A percentile compares a stretch with the other conserved stretches of the same genome.
Conservation (phyloP, 768 basidiomycete species). For the Suillus alpinus region DNA sequence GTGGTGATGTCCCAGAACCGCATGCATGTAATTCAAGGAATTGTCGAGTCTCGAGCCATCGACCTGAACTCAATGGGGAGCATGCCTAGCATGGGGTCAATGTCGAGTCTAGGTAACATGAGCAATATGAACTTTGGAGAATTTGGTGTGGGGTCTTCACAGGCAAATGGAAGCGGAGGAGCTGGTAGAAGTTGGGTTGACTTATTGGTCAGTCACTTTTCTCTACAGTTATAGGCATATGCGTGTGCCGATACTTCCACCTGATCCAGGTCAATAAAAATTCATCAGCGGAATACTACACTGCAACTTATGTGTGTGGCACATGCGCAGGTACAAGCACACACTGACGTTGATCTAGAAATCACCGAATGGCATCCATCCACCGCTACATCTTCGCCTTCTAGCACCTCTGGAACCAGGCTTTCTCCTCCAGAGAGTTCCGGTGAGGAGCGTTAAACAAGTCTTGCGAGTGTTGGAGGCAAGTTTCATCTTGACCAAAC, state of each 20-base stretch:
- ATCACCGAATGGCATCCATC: conserved; percentile 66
- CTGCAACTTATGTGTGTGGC: conserved; percentile 59
- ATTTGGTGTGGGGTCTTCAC: conserved; percentile 21
- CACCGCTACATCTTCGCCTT: conserved; percentile 66
- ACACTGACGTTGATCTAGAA: conserved; percentile 36
- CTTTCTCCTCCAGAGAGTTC: conserved; percentile 66
- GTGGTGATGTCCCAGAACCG: conserved; percentile 72
- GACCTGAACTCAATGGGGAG: conserved; percentile 14
- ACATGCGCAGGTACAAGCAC: conserved; percentile 1
- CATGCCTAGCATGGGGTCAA: conserved; percentile 23
- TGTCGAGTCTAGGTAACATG: conserved; percentile 25
- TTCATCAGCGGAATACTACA: conserved; percentile 61
- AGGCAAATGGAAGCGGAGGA: conserved; percentile 16
- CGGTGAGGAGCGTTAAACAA: conserved; percentile 69
- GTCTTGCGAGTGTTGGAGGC: conserved; percentile 78
- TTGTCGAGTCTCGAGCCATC: conserved; percentile 32
- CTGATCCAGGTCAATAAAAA: conserved; percentile 52
- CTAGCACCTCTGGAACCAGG: conserved; percentile 73
- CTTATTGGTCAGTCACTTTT: conserved; percentile 24
- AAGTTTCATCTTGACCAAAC: conserved; percentile 8
- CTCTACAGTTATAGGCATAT: neutral
- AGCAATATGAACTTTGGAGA: conserved; percentile 23
- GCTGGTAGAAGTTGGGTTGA: conserved; percentile 25
- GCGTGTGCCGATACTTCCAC: neutral
- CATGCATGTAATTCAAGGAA: conserved; percentile 73